Base-by-base conservation (phyloP, 192 early-diverging fungal species). In the Rhizoclosmatium sp. region DNA sequence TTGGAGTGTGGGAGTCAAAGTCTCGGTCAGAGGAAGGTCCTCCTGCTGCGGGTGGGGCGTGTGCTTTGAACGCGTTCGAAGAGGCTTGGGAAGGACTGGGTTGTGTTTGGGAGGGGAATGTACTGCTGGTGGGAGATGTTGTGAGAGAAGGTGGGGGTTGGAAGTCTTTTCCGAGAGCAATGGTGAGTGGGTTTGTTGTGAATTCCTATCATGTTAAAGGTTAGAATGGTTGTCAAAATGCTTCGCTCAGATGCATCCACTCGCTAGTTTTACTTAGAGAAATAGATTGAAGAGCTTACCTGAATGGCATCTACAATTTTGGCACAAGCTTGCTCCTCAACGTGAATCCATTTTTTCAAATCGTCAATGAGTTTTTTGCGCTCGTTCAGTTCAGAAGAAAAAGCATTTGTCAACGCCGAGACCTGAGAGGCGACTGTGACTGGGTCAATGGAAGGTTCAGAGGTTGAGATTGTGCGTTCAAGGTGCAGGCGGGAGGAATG, bases 321-420 rank as follows among this genome's bases (percentile, higher is more conserved):
- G 48, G 61, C 41, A 67, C 46, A 51, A 1, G 75, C 61, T 2
- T 5, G 5, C 47, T 76, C 65, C 66, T 76, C 75, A 12, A 21
- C 10, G 10, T 23, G 0, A 48, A 81, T 81, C 75, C 73, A 77
- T 39, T 67, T 81, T 59, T 54, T 76, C 54, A 81, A 61, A 21
- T 79, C 68, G 9, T 49, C 65, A 54, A 81, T 71, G n/a, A 81
- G 44, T 23, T 69, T 54, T 16, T 68, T 54, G 21, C 80, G 69
- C 45, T 68, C 80, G 31, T 46, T 51, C 2, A 76, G 47, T 60
- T 81, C 80, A 31, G 16, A 40, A 16, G 49, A 60, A 12, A 81
- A 60, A 1, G 80, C 72, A 19, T 42, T 23, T 9, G 73, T 67
- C 4, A 77, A 59, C 44, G 67, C 46, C n/a, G 72, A 59, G 16